These are phyloP conservation scores for Phytopythium oedochilum DNA, from an alignment of 352 stramenopile species.

Conservation along the genomic window DNA sequence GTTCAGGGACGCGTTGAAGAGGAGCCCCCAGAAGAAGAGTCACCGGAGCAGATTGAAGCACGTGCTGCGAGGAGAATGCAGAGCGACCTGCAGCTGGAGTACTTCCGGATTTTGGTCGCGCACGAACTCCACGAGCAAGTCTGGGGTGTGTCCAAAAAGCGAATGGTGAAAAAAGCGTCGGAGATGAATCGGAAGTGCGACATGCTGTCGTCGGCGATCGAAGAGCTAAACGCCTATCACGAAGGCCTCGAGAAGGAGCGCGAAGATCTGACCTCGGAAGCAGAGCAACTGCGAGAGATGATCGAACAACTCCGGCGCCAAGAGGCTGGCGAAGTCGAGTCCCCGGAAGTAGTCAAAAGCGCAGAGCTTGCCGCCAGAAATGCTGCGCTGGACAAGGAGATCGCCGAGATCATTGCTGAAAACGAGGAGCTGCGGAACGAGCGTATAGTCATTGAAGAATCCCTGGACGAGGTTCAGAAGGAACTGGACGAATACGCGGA, in stretches of 20 bases:
- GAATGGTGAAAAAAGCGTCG: conserved; percentile 39
- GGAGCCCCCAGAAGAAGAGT: conserved; percentile 52
- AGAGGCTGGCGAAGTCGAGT: conserved; percentile 50
- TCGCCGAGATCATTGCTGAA: conserved; percentile 62
- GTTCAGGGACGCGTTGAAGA: conserved; percentile 53
- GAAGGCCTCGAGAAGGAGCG: conserved; percentile 52
- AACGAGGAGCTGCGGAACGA: conserved; percentile 59
- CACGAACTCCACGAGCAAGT: conserved; percentile 77
- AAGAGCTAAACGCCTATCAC: conserved; percentile 35
- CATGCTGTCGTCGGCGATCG: conserved; percentile 42
- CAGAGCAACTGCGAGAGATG: conserved; percentile 39
- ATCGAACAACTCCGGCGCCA: conserved; percentile 63
- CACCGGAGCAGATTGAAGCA: conserved; percentile 63
- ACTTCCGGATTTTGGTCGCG: conserved; percentile 71
- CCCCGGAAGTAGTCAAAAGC: conserved; percentile 54
- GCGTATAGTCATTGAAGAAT: conserved; percentile 45
- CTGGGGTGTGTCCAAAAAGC: conserved; percentile 49
- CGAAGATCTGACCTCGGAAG: conserved; percentile 51
- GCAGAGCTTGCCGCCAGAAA: conserved; percentile 49
- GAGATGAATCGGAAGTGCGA: conserved; percentile 57
- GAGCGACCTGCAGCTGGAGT: conserved; percentile 62
- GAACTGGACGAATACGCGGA: conserved; percentile 63
- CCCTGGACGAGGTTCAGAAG: conserved; percentile 51
- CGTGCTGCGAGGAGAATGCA: conserved; percentile 51
- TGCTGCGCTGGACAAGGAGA: conserved; percentile 60